phyloP scores from a whole-genome alignment of 202 grass and related monocot genomes.

The Hordeum pubiflorum region DNA sequence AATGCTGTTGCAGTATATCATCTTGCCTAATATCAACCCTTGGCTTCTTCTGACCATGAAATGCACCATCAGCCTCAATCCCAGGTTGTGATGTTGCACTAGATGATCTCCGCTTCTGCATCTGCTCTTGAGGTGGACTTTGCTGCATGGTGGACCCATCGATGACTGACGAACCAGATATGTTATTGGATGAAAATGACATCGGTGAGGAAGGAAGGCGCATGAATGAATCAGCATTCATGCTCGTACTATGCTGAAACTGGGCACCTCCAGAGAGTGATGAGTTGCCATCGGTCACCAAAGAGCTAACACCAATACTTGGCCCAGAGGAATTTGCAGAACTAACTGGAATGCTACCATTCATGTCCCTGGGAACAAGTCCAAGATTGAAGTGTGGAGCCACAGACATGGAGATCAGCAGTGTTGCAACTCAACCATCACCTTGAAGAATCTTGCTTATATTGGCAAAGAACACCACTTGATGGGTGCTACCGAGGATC shows the following conservation, averaged over 20 bases:
- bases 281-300: conserved; percentile 78
- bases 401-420: conserved; percentile 34
- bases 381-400: conserved; percentile 41
- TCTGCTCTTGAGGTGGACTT: conserved; percentile 58
- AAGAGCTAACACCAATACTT: conserved; percentile 66
- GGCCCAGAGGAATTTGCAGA: conserved; percentile 68
- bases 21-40: conserved; percentile 57
- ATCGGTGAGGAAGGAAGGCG: conserved; percentile 79
- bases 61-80: conserved; percentile 20
- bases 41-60: conserved; percentile 75
- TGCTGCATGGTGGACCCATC: conserved; percentile 88
- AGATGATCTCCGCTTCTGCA: conserved; percentile 68
- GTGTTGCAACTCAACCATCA: conserved; percentile 29
- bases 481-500: not conserved
- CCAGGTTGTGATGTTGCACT: conserved; percentile 77
- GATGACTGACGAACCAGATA: conserved; percentile 79
- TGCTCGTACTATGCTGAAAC: conserved; percentile 68
- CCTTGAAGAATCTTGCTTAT: conserved; percentile 17
- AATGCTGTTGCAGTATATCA: conserved; percentile 59
- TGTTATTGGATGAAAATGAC: conserved; percentile 95
- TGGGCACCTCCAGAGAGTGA: conserved; percentile 63
- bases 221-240: conserved; percentile 77
- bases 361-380: conserved; percentile 49
- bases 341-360: conserved; percentile 36
- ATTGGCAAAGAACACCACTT: not conserved